phyloP scores from a whole-genome alignment of 208 protist genomes.

The Novymonas esmeraldas region DNA sequence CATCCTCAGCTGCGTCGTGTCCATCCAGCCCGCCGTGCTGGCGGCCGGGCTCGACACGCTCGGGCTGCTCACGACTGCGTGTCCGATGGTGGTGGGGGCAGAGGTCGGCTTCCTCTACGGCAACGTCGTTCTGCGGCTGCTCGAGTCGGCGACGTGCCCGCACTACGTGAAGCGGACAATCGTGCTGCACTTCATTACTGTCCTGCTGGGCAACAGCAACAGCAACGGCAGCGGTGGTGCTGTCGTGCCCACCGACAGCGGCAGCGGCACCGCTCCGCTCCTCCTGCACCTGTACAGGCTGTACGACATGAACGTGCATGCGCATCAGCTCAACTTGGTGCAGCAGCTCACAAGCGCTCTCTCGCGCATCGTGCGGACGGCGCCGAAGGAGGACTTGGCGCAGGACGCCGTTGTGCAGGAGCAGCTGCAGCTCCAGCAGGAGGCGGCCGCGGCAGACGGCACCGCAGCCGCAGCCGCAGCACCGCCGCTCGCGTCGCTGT shows the following conservation, averaged over 20 bases:
- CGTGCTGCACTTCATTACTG: conserved; percentile 75
- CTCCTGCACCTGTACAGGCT: conserved; percentile 72
- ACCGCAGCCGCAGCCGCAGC: not conserved
- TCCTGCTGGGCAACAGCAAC: conserved; percentile 48
- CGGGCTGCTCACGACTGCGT: conserved; percentile 72
- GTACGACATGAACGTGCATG: conserved; percentile 85
- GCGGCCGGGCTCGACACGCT: conserved; percentile 89
- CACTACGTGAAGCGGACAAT: conserved; percentile 88
- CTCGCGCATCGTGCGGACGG: conserved; percentile 74
- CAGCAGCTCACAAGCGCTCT: conserved; percentile 83
- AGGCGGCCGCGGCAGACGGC: conserved; percentile 7
- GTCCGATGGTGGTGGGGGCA: conserved; percentile 41
- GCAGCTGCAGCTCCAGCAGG: conserved; percentile 30
- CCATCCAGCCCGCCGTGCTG: conserved; percentile 81
- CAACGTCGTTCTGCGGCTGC: conserved; percentile 88
- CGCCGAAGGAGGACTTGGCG: conserved; percentile 40
- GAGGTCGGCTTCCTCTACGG: conserved; percentile 95
- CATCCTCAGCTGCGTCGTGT: conserved; percentile 91
- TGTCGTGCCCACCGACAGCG: conserved; percentile 1
- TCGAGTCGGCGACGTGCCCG: conserved; percentile 91
- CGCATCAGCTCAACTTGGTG: conserved; percentile 78
- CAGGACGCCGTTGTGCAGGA: conserved; percentile 26
- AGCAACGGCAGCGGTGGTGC: no score
- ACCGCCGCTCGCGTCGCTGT: conserved; percentile 16
- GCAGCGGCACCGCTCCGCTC: conserved; percentile 31